Evolutionary conservation across 116 monocot genomes (phyloP).

Genomic region (Dioscorea cayenensis): DNA sequence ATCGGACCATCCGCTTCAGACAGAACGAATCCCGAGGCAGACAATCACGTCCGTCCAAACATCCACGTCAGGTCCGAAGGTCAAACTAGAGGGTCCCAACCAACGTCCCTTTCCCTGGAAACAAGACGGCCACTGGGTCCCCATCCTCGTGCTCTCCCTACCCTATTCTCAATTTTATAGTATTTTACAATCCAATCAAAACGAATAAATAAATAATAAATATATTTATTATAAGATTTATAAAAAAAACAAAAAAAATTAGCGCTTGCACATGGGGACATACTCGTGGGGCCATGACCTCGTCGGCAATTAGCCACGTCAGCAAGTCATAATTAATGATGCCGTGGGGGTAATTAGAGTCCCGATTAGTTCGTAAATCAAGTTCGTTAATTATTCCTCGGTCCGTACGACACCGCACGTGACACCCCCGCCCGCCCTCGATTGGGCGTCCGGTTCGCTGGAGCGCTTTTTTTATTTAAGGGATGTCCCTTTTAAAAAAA

Average conservation of each 20-base stretch:
- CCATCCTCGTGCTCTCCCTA: background rate
- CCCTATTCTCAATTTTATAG: background rate
- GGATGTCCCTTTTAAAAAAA: too few relatives aligned
- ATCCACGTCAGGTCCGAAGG: background rate
- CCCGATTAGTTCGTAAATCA: too few relatives aligned
- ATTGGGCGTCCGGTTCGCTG: too few relatives aligned
- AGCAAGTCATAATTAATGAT: background rate
- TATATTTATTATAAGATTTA: too few relatives aligned
- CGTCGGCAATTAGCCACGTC: constrained; percentile 2
- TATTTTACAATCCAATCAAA: background rate
- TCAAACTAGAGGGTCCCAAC: background rate
- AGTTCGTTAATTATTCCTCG: too few relatives aligned
- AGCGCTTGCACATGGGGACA: background rate
- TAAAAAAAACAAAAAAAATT: background rate
- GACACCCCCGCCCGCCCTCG: too few relatives aligned
- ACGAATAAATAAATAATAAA: background rate
- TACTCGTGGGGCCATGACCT: background rate
- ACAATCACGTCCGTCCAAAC: background rate
- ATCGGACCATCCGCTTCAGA: too few relatives aligned
- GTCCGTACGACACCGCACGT: too few relatives aligned
- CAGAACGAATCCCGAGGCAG: background rate
- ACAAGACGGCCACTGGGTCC: background rate
- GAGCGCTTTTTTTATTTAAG: too few relatives aligned
- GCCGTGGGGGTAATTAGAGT: too few relatives aligned
- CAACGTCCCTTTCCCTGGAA: background rate